These are phyloP conservation scores for Hirschfeldia incana DNA, from an alignment of 345 rosid genomes.

Conservation along the genomic window DNA sequence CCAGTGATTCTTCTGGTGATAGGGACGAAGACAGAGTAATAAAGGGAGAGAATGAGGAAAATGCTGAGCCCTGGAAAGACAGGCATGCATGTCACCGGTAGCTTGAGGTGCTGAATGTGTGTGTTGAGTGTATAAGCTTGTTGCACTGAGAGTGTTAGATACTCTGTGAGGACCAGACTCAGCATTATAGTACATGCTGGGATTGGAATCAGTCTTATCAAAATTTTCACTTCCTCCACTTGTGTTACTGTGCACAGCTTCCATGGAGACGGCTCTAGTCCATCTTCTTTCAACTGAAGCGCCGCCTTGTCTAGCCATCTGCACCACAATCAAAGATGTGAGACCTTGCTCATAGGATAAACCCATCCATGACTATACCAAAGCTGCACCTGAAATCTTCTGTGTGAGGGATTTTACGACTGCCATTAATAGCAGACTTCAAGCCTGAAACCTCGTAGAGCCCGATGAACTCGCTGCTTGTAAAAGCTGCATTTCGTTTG, in stretches of 20 bases:
- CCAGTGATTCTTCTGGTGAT: slow-evolving; percentile 70
- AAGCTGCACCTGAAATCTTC: slow-evolving; percentile 58
- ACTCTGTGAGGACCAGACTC: slow-evolving; percentile 65
- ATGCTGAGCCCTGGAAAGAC: slow-evolving; percentile 91
- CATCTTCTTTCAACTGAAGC: slow-evolving; percentile 76
- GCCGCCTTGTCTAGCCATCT: slow-evolving; percentile 95
- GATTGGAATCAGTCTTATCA: slow-evolving; percentile 69
- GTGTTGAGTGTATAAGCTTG: slow-evolving; percentile 86
- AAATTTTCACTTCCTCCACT: slow-evolving; percentile 91
- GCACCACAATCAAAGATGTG: slow-evolving; percentile 3
- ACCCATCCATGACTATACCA: background rate
- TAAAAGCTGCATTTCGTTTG: slow-evolving; percentile 60
- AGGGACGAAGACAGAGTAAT: slow-evolving; percentile 75
- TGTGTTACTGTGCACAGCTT: slow-evolving; percentile 89
- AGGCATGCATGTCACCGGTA: slow-evolving; percentile 92
- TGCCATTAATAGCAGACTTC: slow-evolving; percentile 76
- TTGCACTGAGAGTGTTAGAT: slow-evolving; percentile 83
- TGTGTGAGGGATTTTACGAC: slow-evolving; percentile 73
- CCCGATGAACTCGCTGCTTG: slow-evolving; percentile 71
- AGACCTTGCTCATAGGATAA: background rate
- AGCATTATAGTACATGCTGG: slow-evolving; percentile 80
- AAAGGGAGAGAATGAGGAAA: slow-evolving; percentile 69
- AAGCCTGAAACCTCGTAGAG: slow-evolving; percentile 77
- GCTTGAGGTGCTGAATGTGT: slow-evolving; percentile 63
- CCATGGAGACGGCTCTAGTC: slow-evolving; percentile 68